Evolutionary conservation across 805 yeast species (phyloP).

Genomic region (Kuraishia ogatae): DNA sequence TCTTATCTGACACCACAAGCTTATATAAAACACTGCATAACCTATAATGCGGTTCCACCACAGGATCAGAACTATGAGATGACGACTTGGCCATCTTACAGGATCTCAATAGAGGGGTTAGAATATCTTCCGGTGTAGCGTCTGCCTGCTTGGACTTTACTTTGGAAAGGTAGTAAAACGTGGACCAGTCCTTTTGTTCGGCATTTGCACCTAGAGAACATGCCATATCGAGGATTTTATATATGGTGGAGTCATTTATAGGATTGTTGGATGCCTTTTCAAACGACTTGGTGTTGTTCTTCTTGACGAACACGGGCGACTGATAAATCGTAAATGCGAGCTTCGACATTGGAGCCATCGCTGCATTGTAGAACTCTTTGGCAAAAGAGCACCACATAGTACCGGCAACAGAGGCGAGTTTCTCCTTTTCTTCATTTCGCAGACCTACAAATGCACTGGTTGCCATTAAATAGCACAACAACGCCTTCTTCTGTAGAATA

Average conservation of each 20-base stretch:
- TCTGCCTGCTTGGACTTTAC: conserved; percentile 40
- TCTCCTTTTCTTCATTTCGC: conserved; percentile 10
- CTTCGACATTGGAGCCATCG: conserved; percentile 56
- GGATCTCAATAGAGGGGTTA: conserved; percentile 35
- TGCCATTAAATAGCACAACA: conserved; percentile 73
- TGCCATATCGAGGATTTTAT: conserved; percentile 27
- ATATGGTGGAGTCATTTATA: conserved; percentile 15
- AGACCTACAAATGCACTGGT: conserved; percentile 29
- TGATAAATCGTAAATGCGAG: conserved; percentile 39
- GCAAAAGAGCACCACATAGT: conserved; percentile 47
- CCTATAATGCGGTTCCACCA: conserved; percentile 74
- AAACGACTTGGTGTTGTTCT: conserved; percentile 13
- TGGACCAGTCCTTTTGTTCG: conserved; percentile 49
- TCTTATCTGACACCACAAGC: conserved; percentile 27
- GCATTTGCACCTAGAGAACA: conserved; percentile 38
- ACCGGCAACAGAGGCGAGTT: conserved; percentile 27
- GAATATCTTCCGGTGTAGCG: conserved; percentile 15
- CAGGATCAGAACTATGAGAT: conserved; percentile 38
- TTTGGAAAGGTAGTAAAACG: conserved; percentile 50
- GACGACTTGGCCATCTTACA: conserved; percentile 31
- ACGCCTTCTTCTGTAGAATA: conserved; percentile 53
- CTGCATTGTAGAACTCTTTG: conserved; percentile 48
- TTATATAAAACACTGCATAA: conserved; percentile 53
- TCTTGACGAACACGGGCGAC: conserved; percentile 23
- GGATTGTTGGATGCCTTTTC: conserved; percentile 3